Evolutionary conservation across 1,139 yeast genomes (phyloP).

Genomic region (Lodderomyces metapsilosis): DNA sequence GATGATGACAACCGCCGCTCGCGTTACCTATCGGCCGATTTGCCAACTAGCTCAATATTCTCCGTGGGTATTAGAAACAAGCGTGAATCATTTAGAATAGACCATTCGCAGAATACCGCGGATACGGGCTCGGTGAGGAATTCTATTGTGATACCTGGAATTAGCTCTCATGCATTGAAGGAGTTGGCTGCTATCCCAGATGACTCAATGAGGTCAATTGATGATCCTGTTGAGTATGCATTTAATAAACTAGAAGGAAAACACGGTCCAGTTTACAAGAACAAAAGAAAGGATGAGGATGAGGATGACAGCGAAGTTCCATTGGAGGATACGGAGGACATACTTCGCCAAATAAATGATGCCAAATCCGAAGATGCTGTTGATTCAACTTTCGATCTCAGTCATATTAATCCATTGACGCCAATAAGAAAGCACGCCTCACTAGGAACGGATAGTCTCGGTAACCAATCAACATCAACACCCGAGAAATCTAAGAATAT

Average conservation of each 20-base stretch:
- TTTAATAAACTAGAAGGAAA: constrained; percentile 74
- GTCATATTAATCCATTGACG: constrained; percentile 30
- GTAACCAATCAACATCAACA: constrained; percentile 3
- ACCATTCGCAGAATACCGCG: constrained; percentile 10
- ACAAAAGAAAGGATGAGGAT: constrained; percentile 14
- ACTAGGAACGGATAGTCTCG: neutral
- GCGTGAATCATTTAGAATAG: constrained; percentile 20
- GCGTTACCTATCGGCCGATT: constrained; percentile 18
- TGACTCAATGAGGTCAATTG: constrained; percentile 58
- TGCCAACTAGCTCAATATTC: constrained; percentile 38
- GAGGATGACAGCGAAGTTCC: constrained; percentile 4
- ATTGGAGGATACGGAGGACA: constrained; percentile 32
- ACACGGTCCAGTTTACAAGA: constrained; percentile 10
- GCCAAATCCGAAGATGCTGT: constrained; percentile 42
- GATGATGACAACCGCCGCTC: constrained; percentile 5
- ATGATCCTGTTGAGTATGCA: constrained; percentile 69
- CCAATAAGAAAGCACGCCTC: constrained; percentile 16
- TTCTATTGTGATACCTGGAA: constrained; percentile 58
- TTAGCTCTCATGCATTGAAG: constrained; percentile 59
- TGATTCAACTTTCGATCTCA: constrained; percentile 23
- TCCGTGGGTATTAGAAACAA: constrained; percentile 30
- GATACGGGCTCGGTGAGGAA: constrained; percentile 20
- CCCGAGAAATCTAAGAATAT: neutral
- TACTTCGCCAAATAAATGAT: constrained; percentile 40
- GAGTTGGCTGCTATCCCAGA: constrained; percentile 82